Evolutionary conservation across 305 asterid species (phyloP).

Genomic region (Fraxinus floribunda): DNA sequence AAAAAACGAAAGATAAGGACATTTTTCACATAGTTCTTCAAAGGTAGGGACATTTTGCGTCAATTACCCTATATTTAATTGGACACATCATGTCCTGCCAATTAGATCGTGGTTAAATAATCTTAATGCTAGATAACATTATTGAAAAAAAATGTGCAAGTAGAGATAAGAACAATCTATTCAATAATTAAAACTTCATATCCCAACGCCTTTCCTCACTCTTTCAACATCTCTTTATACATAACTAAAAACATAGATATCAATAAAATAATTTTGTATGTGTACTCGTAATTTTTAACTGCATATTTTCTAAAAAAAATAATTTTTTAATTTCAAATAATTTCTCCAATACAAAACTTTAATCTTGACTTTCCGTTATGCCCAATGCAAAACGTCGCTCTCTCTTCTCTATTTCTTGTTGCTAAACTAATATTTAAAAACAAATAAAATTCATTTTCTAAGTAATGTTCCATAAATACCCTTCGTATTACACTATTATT

Average conservation of each 20-base stretch:
- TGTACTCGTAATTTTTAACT: too few species aligned
- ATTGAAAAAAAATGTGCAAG: too few species aligned
- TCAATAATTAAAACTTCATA: too few species aligned
- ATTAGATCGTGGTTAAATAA: not conserved
- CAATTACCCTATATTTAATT: too few species aligned
- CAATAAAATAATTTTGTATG: too few species aligned
- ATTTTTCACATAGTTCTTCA: too few species aligned
- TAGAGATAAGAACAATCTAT: not conserved
- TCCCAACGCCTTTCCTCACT: not conserved
- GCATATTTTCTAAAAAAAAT: too few species aligned
- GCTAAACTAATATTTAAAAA: not conserved
- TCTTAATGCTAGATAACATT: not conserved
- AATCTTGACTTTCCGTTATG: not conserved
- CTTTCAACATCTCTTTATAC: not conserved
- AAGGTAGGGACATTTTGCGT: too few species aligned
- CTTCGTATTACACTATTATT: constrained; percentile 1
- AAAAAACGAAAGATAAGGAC: too few species aligned
- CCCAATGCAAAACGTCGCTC: not conserved
- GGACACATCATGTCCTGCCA: not conserved
- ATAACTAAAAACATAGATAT: not conserved
- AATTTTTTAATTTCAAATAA: not conserved
- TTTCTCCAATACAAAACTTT: not conserved
- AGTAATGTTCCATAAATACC: constrained; percentile 10
- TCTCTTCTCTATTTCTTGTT: not conserved
- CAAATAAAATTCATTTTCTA: not conserved